Conservation (phyloP, 208 protist genomes). For the Acanthamoeba rhysodes region DNA sequence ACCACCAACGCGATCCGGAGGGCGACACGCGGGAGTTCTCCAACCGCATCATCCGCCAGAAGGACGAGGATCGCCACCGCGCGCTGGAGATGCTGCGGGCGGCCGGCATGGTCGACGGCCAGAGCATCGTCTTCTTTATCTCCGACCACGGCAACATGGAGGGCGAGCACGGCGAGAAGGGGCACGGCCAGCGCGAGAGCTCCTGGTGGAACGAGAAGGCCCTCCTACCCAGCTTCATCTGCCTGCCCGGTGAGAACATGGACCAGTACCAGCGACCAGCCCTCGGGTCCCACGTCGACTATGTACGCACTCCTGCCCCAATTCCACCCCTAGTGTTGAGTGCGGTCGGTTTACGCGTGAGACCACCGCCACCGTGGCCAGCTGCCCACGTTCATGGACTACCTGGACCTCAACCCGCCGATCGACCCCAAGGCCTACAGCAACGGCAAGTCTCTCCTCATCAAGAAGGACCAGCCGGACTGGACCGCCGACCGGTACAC, state of each 20-base stretch:
- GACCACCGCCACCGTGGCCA: neutral
- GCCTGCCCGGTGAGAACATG: slow-evolving; percentile 18
- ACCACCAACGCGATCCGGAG: slow-evolving; percentile 30
- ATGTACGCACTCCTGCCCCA: neutral
- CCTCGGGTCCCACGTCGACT: slow-evolving; percentile 23
- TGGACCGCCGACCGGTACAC: neutral
- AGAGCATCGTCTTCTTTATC: slow-evolving; percentile 16
- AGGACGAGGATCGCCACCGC: slow-evolving; percentile 43
- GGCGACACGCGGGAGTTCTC: slow-evolving; percentile 33
- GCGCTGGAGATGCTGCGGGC: slow-evolving; percentile 9
- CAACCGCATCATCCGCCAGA: slow-evolving; percentile 62
- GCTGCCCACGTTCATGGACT: slow-evolving; percentile 51
- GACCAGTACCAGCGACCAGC: slow-evolving; percentile 4
- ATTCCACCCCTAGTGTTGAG: too few relatives aligned
- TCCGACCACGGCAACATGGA: slow-evolving; percentile 65
- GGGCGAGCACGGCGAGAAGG: slow-evolving; percentile 59
- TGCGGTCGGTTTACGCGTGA: too few relatives aligned
- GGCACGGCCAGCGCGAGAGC: slow-evolving; percentile 58
- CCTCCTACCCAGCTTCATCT: slow-evolving; percentile 8
- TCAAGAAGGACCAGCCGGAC: slow-evolving; percentile 38
- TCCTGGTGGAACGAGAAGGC: slow-evolving; percentile 70
- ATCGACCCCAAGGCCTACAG: slow-evolving; percentile 8
- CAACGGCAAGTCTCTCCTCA: slow-evolving; percentile 47
- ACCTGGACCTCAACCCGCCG: neutral
- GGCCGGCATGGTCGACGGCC: slow-evolving; percentile 6